These are phyloP conservation scores for Artemisia argyi DNA, from an alignment of 129 eudicot genomes.

Conservation along the genomic window DNA sequence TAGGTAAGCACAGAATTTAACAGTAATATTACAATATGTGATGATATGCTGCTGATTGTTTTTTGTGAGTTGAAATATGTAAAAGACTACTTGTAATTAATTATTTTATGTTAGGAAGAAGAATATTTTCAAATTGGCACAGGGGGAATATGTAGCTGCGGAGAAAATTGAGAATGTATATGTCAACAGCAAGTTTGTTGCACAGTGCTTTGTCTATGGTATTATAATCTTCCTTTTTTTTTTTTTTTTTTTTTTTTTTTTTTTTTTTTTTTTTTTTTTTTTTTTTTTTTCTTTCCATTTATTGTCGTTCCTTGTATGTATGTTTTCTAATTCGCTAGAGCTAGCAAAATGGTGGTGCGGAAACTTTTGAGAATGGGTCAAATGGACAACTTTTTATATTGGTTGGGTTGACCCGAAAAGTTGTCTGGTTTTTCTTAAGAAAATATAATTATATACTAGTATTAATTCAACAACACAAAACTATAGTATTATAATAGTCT, in stretches of 20 bases:
- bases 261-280: not conserved
- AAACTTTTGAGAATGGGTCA: no score
- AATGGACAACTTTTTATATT: no score
- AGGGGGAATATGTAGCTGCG: slow-evolving; percentile 66
- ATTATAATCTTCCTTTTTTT: not conserved
- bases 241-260: not conserved
- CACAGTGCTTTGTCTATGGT: slow-evolving; percentile 47
- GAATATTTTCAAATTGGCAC: slow-evolving; percentile 40
- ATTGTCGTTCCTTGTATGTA: slow-evolving; percentile 24
- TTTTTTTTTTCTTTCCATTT: not conserved
- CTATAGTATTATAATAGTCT: no score
- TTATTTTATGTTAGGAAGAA: not conserved
- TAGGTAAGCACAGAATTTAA: slow-evolving; percentile 31
- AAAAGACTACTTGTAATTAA: not conserved
- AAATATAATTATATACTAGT: no score
- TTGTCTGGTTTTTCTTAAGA: no score
- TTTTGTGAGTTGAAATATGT: not conserved
- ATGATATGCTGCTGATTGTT: not conserved
- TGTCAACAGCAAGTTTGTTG: slow-evolving; percentile 57
- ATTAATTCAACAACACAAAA: no score
- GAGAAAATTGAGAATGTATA: slow-evolving; percentile 70
- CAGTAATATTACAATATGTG: not conserved
- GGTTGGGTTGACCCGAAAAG: no score
- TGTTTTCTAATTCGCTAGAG: not conserved
- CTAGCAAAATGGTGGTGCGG: no score